Evolutionary conservation across 352 stramenopile species (phyloP).

Genomic region (Pythium myriotylum): DNA sequence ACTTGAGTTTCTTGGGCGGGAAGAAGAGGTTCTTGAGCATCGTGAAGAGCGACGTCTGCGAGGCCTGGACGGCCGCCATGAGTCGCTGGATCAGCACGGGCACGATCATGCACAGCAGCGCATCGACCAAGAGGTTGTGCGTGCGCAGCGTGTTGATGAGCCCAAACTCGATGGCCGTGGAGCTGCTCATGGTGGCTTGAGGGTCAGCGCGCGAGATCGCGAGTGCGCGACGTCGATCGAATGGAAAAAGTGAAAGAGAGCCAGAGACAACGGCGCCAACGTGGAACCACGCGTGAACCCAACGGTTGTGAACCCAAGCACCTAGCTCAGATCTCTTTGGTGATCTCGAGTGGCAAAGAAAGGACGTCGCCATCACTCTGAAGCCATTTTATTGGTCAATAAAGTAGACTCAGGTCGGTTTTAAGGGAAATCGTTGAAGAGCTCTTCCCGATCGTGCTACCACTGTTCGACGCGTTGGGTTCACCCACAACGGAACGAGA

Average conservation of each 20-base stretch:
- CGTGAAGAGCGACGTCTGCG: constrained; percentile 7
- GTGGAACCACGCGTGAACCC: too few relatives aligned
- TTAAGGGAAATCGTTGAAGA: too few relatives aligned
- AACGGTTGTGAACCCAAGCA: too few relatives aligned
- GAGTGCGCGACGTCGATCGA: not conserved
- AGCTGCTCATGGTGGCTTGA: constrained; percentile 44
- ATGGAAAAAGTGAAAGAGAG: too few relatives aligned
- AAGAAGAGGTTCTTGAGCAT: constrained; percentile 1
- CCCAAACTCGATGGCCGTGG: constrained; percentile 43
- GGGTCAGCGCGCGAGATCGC: not conserved
- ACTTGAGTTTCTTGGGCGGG: not conserved
- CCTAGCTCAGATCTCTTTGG: too few relatives aligned
- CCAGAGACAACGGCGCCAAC: too few relatives aligned
- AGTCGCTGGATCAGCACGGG: constrained; percentile 52
- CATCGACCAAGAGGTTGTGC: constrained; percentile 47
- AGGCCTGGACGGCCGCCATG: constrained; percentile 27
- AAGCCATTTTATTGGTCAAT: constrained; percentile 1
- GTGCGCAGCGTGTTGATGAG: constrained; percentile 57
- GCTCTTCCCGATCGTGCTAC: too few relatives aligned
- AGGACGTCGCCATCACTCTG: constrained; percentile 14
- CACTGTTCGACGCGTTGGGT: too few relatives aligned
- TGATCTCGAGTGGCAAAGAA: not conserved
- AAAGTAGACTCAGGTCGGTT: constrained; percentile 1
- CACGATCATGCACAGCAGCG: constrained; percentile 56
- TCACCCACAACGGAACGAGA: too few relatives aligned